Conservation (phyloP, 352 stramenopile species). For the Elongisporangium prolatum region DNA sequence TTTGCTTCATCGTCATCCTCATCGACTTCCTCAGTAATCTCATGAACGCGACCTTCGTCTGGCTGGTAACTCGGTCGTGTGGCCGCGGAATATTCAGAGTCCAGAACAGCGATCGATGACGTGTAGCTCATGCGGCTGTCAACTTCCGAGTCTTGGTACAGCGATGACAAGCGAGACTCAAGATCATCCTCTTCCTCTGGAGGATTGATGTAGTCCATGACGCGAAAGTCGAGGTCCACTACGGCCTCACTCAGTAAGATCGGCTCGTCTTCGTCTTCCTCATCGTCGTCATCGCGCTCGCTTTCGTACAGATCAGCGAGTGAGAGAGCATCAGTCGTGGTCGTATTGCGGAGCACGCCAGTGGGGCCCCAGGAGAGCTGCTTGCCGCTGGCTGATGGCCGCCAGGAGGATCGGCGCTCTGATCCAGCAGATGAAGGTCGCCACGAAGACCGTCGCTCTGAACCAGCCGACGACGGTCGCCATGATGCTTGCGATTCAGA, state of each 20-base stretch:
- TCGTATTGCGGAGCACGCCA: conserved; percentile 10
- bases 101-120: conserved; percentile 57
- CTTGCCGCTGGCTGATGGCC: conserved; percentile 10
- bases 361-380: conserved; percentile 12
- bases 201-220: conserved; percentile 41
- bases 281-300: conserved; percentile 1
- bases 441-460: conserved; percentile 10
- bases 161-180: conserved; percentile 26
- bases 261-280: conserved; percentile 22
- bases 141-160: conserved; percentile 19
- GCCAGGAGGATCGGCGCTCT: background rate
- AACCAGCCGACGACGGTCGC: conserved; percentile 15
- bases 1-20: conserved; percentile 21
- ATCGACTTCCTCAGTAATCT: conserved; percentile 19
- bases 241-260: conserved; percentile 42
- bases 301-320: conserved; percentile 28
- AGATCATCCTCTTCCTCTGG: conserved; percentile 21
- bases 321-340: conserved; percentile 42
- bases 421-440: conserved; percentile 22
- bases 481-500: conserved; percentile 6
- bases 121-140: conserved; percentile 29
- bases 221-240: conserved; percentile 29
- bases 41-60: conserved; percentile 11
- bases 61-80: conserved; percentile 15
- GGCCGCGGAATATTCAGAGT: conserved; percentile 21